Conservation (phyloP, 1,284 basidiomycete species). For the Boletus putidus region DNA sequence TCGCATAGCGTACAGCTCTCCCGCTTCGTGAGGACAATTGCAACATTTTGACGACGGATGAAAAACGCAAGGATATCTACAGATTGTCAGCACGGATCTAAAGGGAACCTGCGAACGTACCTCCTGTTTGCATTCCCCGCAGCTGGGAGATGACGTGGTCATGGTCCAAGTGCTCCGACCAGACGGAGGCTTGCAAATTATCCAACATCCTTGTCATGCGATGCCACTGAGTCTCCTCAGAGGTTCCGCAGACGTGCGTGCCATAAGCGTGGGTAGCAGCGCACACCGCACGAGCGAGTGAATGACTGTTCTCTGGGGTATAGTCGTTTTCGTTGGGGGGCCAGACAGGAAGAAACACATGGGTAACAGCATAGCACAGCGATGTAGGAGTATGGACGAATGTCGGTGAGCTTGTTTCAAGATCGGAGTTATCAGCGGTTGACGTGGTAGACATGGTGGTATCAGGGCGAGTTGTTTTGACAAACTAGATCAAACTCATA, state of each 20-base stretch:
- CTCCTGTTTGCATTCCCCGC: background rate
- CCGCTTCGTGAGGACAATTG: constrained; percentile 33
- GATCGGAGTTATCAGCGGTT: background rate
- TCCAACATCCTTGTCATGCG: background rate
- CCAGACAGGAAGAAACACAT: constrained; percentile 12
- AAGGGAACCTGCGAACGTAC: background rate
- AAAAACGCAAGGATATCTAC: constrained; percentile 29
- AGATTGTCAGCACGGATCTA: background rate
- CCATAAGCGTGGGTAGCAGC: constrained; percentile 11
- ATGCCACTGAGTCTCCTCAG: constrained; percentile 11
- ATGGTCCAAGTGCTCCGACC: background rate
- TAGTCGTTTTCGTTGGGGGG: constrained; percentile 9
- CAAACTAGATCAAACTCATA: too few species aligned
- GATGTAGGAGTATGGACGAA: background rate
- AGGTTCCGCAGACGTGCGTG: background rate
- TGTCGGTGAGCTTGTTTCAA: background rate
- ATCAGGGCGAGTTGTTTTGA: background rate
- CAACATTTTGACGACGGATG: constrained; percentile 37
- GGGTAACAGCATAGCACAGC: background rate
- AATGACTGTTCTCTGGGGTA: background rate
- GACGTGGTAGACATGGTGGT: background rate
- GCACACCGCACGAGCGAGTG: background rate
- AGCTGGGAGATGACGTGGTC: background rate
- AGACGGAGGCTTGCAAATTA: background rate
- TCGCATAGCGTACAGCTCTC: constrained; percentile 29